These are phyloP conservation scores for Dryas integrifolia DNA, from an alignment of 331 rosid genomes.

Conservation along the genomic window DNA sequence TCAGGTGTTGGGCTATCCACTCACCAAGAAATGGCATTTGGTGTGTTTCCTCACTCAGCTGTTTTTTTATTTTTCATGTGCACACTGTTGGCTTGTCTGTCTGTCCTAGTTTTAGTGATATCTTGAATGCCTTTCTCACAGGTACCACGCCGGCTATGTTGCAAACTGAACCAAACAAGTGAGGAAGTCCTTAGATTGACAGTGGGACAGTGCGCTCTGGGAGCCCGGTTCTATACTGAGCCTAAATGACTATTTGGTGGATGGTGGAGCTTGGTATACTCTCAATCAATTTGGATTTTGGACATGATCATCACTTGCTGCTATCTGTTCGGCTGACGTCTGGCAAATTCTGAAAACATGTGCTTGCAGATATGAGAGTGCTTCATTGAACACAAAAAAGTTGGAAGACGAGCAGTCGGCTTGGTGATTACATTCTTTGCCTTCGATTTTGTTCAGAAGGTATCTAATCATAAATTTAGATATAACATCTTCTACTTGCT, in stretches of 20 bases:
- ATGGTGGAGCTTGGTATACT: conserved; percentile 10
- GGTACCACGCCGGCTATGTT: conserved; percentile 78
- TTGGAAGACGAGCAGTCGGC: conserved; percentile 10
- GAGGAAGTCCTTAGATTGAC: conserved; percentile 50
- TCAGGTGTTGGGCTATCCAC: conserved; percentile 46
- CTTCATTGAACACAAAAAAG: conserved; percentile 14
- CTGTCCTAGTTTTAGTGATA: conserved; percentile 1
- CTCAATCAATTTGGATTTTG: conserved; percentile 12
- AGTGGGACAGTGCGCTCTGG: conserved; percentile 62
- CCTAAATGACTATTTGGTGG: conserved; percentile 15
- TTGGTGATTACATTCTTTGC: conserved; percentile 19
- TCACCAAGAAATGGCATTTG: conserved; percentile 68
- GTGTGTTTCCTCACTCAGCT: conserved; percentile 35
- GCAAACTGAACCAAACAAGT: conserved; percentile 42
- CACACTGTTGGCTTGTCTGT: not conserved
- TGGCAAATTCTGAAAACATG: conserved; percentile 12
- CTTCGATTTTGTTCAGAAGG: conserved; percentile 22
- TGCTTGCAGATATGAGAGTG: conserved; percentile 33
- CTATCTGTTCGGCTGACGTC: conserved; percentile 12
- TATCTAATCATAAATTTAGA: conserved; percentile 12
- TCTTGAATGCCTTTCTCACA: conserved; percentile 12
- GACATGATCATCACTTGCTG: conserved; percentile 1
- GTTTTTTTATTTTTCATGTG: conserved; percentile 5
- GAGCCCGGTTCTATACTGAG: conserved; percentile 40
- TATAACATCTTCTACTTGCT: not conserved